Base-by-base conservation (phyloP, 2,329 filamentous ascomycete genomes). In the Cladosporium sphaerospermum region DNA sequence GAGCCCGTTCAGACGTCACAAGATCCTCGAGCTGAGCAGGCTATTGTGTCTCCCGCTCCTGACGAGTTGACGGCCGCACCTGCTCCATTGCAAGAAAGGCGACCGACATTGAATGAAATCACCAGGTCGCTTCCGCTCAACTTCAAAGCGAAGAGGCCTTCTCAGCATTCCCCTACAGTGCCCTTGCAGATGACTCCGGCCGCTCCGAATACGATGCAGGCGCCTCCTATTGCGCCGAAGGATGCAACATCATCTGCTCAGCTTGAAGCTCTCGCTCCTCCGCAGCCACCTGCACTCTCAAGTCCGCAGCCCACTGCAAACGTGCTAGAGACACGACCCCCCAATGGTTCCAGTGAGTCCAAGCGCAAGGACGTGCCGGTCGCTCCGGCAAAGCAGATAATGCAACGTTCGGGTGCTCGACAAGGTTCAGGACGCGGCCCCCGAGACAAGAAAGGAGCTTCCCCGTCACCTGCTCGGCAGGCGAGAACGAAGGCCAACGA, bases 81-180 rank as follows among this genome's bases (percentile, higher is more conserved):
- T 16, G 43, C 43, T 41, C 44, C 52, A 31, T 16, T 45, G n/a
- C 56, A 56, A 44, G 52, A 55, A 46, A 53, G 61, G 43, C 57
- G 53, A 23, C 44, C 60, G 8, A 65, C 63, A 3, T 32, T 68
- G 53, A 65, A 65, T 31, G 66, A 67, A 55, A 63, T 67, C 41
- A 68, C 66, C 4, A 56, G 65, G 39, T 67, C 64, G 4, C 42
- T 69, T 23, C 65, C 66, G 11, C 11, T 46, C 40, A 62, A 57
- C 23, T 36, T 44, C 50, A 62, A 57, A 47, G 50, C 39, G 11
- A 60, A 58, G 48, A 54, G 53, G 45, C 54, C 60, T 11, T 47
- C 51, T 46, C 51, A 53, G 36, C 51, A 41, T 19, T 53, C 51
- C n/a, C 51, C 51, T 11, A 37, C 39, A n/a, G 14, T 51, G 16